Evolutionary conservation across 1,139 yeast species (phyloP), one percentile per base, ranked within the genome.

Genomic region (Magnusiomyces clavatus): DNA sequence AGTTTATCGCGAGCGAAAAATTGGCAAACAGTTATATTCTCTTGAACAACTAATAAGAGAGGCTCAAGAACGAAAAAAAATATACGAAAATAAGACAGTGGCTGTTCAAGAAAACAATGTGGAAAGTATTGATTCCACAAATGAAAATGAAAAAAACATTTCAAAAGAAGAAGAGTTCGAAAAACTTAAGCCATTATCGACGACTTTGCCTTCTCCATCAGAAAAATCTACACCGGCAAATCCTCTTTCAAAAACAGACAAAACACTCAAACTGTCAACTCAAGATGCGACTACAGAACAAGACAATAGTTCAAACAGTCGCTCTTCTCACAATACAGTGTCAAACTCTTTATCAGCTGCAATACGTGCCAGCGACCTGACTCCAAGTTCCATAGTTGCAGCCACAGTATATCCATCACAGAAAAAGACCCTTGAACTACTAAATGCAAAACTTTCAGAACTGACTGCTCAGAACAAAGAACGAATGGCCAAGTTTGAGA

Each of bases 1-100:
- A 44, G 83, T 87, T 2, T 82, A 80, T 61, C 65, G 70, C 12
- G 95, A 87, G 57, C 70, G 89, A 40, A 74, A 80, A 31, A 72
- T 86, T 1, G 73, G 79, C 54, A 57, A 54, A 39, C 84, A 82
- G 59, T 68, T 88, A 52, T 72, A 81, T 57, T 82, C 80, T 53
- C 69, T 88, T 51, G 96, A 88, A 63, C 81, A 76, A 44, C 67
- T 87, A 29, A 77, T 87, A 20, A 69, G 71, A 13, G 73, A 72
- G 14, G 92, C 94, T 6, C 65, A 67, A 50, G 58, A 57, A 31
- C 61, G 77, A 31, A 61, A 65, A 49, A 51, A 57, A 13, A 48
- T 54, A 20, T 55, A 56, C 47, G 51, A 36, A 37, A 17, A 45
- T 12, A 12, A 3, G 16, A 12, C 4, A 24, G 36, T n/a, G 14